Conservation (phyloP, 1,284 basidiomycete genomes). For the Boletellus deceptivus region DNA sequence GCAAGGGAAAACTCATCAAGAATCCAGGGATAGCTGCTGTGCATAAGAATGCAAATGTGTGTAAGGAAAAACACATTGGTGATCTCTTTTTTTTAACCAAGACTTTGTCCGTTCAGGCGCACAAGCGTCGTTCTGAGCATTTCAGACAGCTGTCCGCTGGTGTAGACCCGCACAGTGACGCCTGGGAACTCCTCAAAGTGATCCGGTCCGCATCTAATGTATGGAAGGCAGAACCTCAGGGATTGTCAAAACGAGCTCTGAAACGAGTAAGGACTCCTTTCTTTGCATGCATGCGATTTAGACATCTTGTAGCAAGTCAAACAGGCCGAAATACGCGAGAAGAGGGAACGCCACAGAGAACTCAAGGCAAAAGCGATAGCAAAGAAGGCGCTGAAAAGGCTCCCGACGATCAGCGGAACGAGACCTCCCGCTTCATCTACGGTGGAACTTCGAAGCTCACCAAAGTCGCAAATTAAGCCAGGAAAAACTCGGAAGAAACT, state of each 20-base stretch:
- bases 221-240: slow-evolving; percentile 6
- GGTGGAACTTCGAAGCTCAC: not conserved
- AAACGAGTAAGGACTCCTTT: slow-evolving; percentile 46
- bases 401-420: not conserved
- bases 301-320: slow-evolving; percentile 41
- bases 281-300: not conserved
- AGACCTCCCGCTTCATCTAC: not conserved
- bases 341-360: slow-evolving; percentile 38
- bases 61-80: slow-evolving; percentile 31
- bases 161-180: slow-evolving; percentile 43
- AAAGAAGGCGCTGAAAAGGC: slow-evolving; percentile 20
- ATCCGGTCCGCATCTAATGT: slow-evolving; percentile 20
- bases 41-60: slow-evolving; percentile 67
- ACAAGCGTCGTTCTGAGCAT: slow-evolving; percentile 55
- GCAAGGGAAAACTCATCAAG: slow-evolving; percentile 75
- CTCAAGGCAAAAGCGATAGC: slow-evolving; percentile 29
- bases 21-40: slow-evolving; percentile 55
- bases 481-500: slow-evolving; percentile 15
- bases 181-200: slow-evolving; percentile 45
- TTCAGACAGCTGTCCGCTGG: slow-evolving; percentile 43
- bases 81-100: slow-evolving; percentile 19
- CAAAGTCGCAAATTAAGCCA: slow-evolving; percentile 1
- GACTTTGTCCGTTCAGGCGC: slow-evolving; percentile 43
- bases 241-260: slow-evolving; percentile 51
- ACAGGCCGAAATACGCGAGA: slow-evolving; percentile 38